These are phyloP conservation scores for Hypomyces perniciosus DNA, from an alignment of 2,329 filamentous ascomycete genomes.

Conservation along the genomic window DNA sequence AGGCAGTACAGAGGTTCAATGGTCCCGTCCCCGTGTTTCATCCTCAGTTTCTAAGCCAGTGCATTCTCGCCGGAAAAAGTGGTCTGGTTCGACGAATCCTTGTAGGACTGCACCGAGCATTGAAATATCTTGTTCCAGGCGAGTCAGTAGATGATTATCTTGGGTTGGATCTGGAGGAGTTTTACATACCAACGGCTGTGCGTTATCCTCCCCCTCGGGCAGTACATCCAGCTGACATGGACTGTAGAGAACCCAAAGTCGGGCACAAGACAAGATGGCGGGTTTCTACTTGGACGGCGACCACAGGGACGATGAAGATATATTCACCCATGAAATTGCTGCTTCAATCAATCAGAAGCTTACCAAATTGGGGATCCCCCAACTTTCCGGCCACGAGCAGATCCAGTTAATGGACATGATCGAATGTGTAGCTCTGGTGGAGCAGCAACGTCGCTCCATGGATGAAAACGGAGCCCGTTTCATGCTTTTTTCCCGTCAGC, in stretches of 20 bases:
- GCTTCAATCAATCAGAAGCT: constrained; percentile 68
- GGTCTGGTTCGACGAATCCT: constrained; percentile 66
- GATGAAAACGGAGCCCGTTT: constrained; percentile 86
- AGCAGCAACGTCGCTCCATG: constrained; percentile 80
- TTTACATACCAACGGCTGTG: constrained; percentile 35
- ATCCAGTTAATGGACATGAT: constrained; percentile 79
- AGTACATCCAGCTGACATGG: not conserved
- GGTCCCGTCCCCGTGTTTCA: constrained; percentile 86
- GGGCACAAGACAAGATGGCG: not conserved
- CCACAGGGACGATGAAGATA: constrained; percentile 28
- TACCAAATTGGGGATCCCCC: constrained; percentile 66
- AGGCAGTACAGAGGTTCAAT: constrained; percentile 77
- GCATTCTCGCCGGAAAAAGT: constrained; percentile 74
- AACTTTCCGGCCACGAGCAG: constrained; percentile 79
- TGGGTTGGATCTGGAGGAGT: constrained; percentile 56
- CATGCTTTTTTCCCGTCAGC: constrained; percentile 79
- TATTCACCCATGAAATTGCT: constrained; percentile 67
- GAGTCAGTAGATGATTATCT: constrained; percentile 76
- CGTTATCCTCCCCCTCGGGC: not conserved
- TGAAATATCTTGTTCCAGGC: constrained; percentile 80
- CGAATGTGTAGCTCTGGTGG: constrained; percentile 76
- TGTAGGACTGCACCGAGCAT: constrained; percentile 61
- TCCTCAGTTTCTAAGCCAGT: constrained; percentile 83
- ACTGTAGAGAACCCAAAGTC: not conserved
- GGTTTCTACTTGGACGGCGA: not conserved